Base-by-base conservation (phyloP, 495 filamentous ascomycete genomes). In the Hyaloscypha variabilis region DNA sequence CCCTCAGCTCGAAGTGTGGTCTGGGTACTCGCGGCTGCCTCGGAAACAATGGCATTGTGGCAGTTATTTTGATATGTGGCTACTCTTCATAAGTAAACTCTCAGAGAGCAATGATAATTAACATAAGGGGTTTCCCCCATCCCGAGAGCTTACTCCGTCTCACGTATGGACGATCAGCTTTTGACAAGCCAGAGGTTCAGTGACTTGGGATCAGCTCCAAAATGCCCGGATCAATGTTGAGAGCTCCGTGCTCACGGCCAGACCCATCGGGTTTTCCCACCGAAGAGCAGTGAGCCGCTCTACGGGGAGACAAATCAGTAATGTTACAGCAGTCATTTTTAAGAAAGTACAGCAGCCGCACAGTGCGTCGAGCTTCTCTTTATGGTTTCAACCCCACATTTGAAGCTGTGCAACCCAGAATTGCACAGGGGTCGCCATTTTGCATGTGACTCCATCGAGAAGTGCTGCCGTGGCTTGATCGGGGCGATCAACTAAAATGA, bases 381-480 rank as follows among this genome's bases (percentile, higher is more conserved):
- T 13, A 8, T 34, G 31, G 6, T 34, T 13, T 34, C 13, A 34
- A 34, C 13, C 31, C 31, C 31, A 34, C 13, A 13, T 6, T 34
- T 34, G 8, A 34, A 34, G 31, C 31, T 34, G 31, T 34, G n/a
- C n/a, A n/a, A n/a, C n/a, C 31, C 8, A 51, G 49, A 51, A 5
- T 51, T 51, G 23, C 6, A 29, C n/a, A 25, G 51, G 26, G 21
- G 23, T 6, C 26, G n/a, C 3, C 26, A 17, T 25, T 1, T 54
- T 54, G 51, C 51, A 54, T 54, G 51, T 54, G 51, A 54, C 51
- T 29, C 8, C 21, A 54, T 54, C 51, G 21, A 54, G 51, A 29
- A 10, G 51, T 24, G 21, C 8, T 25, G n/a, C n/a, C n/a, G n/a
- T 11, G 19, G 5, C 26, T n/a, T 54, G 51, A 23, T 17, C 19